Conservation (phyloP, 1,284 basidiomycete species). For the Sporisorium exsertum region DNA sequence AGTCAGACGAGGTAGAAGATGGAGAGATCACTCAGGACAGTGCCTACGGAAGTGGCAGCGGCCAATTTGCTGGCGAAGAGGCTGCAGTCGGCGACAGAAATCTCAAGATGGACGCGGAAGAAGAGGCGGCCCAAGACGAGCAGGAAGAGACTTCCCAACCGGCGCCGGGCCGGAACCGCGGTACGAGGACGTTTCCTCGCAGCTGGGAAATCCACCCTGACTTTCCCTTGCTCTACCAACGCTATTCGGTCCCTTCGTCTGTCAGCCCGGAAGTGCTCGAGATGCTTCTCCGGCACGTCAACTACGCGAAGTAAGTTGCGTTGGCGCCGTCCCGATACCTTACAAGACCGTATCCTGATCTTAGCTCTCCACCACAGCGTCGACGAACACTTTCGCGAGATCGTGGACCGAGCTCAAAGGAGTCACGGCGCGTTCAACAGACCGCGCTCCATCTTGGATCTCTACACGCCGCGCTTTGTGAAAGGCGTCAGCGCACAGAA, state of each 20-base stretch:
- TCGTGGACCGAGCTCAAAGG: constrained; percentile 24
- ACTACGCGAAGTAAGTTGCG: constrained; percentile 20
- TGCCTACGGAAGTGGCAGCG: not conserved
- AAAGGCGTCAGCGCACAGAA: constrained; percentile 39
- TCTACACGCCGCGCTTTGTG: constrained; percentile 57
- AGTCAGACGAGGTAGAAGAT: not conserved
- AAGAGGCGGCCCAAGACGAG: not conserved
- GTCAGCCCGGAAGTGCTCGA: constrained; percentile 39
- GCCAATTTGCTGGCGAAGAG: not conserved
- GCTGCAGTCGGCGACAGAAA: not conserved
- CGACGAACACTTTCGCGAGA: constrained; percentile 17
- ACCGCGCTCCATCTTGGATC: constrained; percentile 48
- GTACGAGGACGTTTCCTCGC: constrained; percentile 24
- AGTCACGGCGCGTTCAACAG: constrained; percentile 38
- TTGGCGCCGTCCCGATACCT: not conserved
- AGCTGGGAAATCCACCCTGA: constrained; percentile 25
- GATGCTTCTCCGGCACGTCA: constrained; percentile 24
- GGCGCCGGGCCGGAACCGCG: not conserved
- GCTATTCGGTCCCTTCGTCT: constrained; percentile 42
- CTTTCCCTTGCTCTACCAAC: constrained; percentile 45
- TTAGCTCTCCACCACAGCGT: constrained; percentile 5
- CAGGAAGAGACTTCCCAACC: constrained; percentile 1
- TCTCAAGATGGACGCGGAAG: not conserved
- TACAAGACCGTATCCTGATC: no score
- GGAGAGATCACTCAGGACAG: not conserved